These are phyloP conservation scores for Ottelia alismoides DNA, from an alignment of 106 monocot genomes.

Conservation along the genomic window DNA sequence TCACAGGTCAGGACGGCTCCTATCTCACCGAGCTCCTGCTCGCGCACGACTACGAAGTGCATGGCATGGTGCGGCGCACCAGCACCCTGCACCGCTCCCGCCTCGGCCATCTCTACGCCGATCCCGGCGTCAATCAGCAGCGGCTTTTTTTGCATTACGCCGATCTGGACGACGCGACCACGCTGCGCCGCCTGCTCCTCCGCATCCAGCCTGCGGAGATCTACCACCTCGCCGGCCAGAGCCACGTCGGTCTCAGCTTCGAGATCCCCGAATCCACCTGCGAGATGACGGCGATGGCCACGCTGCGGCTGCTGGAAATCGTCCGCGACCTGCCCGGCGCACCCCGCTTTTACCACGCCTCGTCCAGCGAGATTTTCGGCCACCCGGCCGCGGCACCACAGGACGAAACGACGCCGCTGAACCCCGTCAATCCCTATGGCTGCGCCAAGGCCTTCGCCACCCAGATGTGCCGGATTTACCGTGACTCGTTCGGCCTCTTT, in stretches of 20 bases:
- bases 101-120: conserved; percentile 74
- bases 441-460: conserved; percentile 76
- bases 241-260: conserved; percentile 82
- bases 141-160: conserved; percentile 84
- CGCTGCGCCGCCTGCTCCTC: conserved; percentile 77
- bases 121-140: conserved; percentile 46
- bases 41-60: conserved; percentile 73
- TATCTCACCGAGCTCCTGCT: conserved; percentile 86
- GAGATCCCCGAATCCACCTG: conserved; percentile 89
- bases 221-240: conserved; percentile 86
- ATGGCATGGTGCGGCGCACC: conserved; percentile 81
- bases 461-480: conserved; percentile 82
- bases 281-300: conserved; percentile 74
- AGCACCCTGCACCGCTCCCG: conserved; percentile 78
- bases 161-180: conserved; percentile 78
- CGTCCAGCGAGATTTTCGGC: conserved; percentile 86
- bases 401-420: conserved; percentile 55
- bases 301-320: conserved; percentile 78
- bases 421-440: conserved; percentile 78
- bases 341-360: conserved; percentile 65
- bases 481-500: conserved; percentile 78
- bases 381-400: conserved; percentile 88
- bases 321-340: conserved; percentile 25
- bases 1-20: too few relatives aligned
- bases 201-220: conserved; percentile 68